Base-by-base conservation (phyloP, 2,329 filamentous ascomycete species). In the Bipolaris zeicola region DNA sequence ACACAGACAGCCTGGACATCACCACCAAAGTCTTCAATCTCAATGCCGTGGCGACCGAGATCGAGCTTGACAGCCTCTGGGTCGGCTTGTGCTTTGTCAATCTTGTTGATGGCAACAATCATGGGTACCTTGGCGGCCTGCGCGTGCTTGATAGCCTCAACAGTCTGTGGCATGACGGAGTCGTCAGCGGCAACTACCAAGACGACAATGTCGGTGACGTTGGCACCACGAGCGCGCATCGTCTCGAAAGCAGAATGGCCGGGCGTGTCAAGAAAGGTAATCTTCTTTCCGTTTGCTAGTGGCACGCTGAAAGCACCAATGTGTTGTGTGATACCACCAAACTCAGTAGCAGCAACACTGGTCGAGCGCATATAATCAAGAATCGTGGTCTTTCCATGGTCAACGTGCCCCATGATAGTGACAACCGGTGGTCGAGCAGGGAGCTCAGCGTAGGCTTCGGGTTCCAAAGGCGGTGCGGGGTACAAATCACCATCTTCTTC, bases 361-460 rank as follows among this genome's bases (percentile, higher is more conserved):
- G 93, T 95, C 67, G 96, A 96, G 36, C 95, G 90, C 42, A 99
- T 81, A 78, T 89, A 98, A 73, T 99, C 95, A 8, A 99, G 82
- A 39, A 99, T 87, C 0, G 96, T 99, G 0, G 95, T 99, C 80
- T 99, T 99, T 51, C 95, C 95, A 75, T 99, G 95, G 73, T 99
- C 96, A 67, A 99, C 95, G 64, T 99, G 95, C 2, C 95, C 95
- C 96, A 99, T 99, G 70, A 99, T 99, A 0, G 96, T 98, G 37
- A 99, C 93, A 34, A 99, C 92, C 0, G 95, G 96, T 6, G 95
- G 94, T 14, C 96, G 86, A 33, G 81, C 77, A 1, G 92, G 92
- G 6, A 97, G 77, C 13, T 76, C 66, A 0, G 89, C 46, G 81
- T 83, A 73, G 94, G 91, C 67, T 87, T 87, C 7, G 50, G 69